Base-by-base conservation (phyloP, 495 filamentous ascomycete species). In the Hypoxylon rickii region DNA sequence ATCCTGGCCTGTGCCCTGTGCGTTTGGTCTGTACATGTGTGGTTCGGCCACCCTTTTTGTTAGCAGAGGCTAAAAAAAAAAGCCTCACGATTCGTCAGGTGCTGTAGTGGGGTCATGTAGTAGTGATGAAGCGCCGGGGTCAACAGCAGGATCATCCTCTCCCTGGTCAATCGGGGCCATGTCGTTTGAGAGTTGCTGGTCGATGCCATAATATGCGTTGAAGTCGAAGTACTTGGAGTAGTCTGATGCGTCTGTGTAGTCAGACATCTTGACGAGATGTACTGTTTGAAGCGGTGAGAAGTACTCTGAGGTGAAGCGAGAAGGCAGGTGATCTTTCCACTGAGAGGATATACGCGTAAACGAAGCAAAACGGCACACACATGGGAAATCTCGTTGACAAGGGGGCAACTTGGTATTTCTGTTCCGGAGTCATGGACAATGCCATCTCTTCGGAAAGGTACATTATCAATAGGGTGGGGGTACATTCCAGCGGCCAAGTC, bases 171-270 rank as follows among this genome's bases (percentile, higher is more conserved):
- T n/a, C 12, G 7, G n/a, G 12, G 3, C 5, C 6, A 34, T 34
- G 32, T 34, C n/a, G 3, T 87, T 86, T 63, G 87, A 89, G 37
- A 83, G 81, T 60, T 89, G 88, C 66, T 92, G 87, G 48, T 89
- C 89, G 34, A 84, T 82, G 49, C 85, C 86, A 40, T 89, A 80
- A n/a, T 90, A 79, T 24, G 90, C 79, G 65, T 91, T 89, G 20
- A 81, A 86, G 45, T 89, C 88, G 59, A 89, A 83, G 66, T 89
- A 84, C 75, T 89, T 86, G 76, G 90, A 87, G 81, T 92, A 51
- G 31, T 66, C 59, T 0, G 59, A 59, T 29, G 24, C 10, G 24
- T 4, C 24, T 29, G 24, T 4, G 24, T 29, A 55, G 31, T 66
- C 59, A 0, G 63, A 63, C 63, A 66, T 66, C 21, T 38, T 59